Evolutionary conservation across 352 stramenopile species (phyloP), one percentile per base, ranked within the genome.

Genomic region (Phytophthora citricola): DNA sequence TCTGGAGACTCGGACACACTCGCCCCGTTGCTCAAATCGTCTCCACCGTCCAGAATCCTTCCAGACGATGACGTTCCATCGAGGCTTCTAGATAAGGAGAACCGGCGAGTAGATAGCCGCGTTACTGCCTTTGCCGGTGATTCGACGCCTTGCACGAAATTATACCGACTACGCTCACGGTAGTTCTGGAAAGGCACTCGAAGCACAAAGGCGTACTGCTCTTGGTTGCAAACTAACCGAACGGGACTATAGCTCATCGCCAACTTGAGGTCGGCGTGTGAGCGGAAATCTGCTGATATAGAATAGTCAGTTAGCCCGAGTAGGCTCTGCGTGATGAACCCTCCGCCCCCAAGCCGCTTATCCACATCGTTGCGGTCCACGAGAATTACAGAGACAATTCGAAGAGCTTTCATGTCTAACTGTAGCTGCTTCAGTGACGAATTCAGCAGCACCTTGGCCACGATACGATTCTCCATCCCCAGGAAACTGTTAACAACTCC

Each of bases 371-470:
- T 68, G 5, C 61, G 54, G 26, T 92, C 79, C 34, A 91, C 81
- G 32, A 93, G 68, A 63, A 95, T 90, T 8, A 87, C 76, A 11
- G 88, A 92, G 2, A 94, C 86, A 38, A 95, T 78, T 22, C 88
- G 81, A 49, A 94, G 61, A 10, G 85, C 73, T 22, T 81, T 76
- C 48, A 92, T 66, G 54, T 87, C 71, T 5, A 95, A 58, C 58
- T 90, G 77, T 5, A 94, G 47, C 51, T 93, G 81, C 48, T 79
- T 88, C 32, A 95, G 60, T 15, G 85, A 93, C 9, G 86, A 87
- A 55, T 95, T 95, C 27, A 94, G 64, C n/a, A 95, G 60, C 52
- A 95, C 85, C 51, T 95, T 94, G 6, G 81, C 85, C 41, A 94
- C 81, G 17, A 92, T 87, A 3, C 77, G 83, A 59, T 94, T 92